phyloP scores from a whole-genome alignment of 2,329 filamentous ascomycete species.

The Talaromyces atroroseus region DNA sequence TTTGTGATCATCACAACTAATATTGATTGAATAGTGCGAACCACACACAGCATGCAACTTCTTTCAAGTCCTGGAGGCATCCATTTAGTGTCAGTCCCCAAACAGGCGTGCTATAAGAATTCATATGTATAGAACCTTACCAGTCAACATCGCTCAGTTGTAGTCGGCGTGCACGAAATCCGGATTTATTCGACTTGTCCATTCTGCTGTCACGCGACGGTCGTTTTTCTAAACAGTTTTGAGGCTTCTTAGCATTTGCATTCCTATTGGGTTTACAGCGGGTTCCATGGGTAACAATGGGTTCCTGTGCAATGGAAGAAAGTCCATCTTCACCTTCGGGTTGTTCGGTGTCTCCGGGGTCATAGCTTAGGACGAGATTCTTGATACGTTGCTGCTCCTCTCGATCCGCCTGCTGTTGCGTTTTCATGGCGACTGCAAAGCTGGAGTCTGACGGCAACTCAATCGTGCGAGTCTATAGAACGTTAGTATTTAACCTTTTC shows the following conservation, averaged over 20 bases:
- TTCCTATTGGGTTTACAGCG: constrained; percentile 27
- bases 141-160: constrained; percentile 97
- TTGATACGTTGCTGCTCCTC: constrained; percentile 99
- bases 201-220: constrained; percentile 36
- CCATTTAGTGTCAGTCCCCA: not conserved
- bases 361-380: constrained; percentile 92
- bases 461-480: constrained; percentile 72
- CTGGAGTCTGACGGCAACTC: constrained; percentile 81
- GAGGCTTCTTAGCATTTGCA: constrained; percentile 28
- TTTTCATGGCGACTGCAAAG: constrained; percentile 94
- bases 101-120: not conserved
- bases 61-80: constrained; percentile 9
- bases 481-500: not conserved
- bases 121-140: constrained; percentile 51
- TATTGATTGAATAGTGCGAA: not conserved
- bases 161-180: constrained; percentile 80
- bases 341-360: constrained; percentile 74
- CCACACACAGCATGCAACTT: not conserved
- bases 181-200: constrained; percentile 60
- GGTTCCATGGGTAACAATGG: constrained; percentile 14
- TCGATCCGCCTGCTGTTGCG: constrained; percentile 86
- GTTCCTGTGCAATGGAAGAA: constrained; percentile 16
- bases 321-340: constrained; percentile 61
- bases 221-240: constrained; percentile 38
- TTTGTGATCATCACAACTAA: not conserved